Evolutionary conservation across 495 filamentous ascomycete genomes (phyloP), one percentile per base, ranked within the genome.

Genomic region (Neurospora sp.): DNA sequence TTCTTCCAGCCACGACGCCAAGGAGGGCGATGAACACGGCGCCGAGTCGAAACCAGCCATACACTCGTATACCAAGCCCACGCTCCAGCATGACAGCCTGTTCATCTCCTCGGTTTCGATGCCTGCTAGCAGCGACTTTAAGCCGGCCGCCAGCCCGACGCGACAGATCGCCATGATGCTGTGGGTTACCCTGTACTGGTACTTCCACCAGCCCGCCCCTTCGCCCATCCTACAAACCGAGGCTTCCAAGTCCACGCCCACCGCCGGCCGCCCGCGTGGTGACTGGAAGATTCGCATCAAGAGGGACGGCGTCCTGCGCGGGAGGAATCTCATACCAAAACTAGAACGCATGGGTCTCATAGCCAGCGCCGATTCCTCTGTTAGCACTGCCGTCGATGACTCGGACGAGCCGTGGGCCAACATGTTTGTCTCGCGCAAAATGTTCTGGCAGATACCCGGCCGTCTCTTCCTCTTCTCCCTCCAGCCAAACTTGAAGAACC

Each of bases 141-240:
- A 92, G 75, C 89, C 93, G 1, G 86, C 89, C 12, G 88, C 81
- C 37, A 96, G 93, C 68, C 93, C 92, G 1, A 94, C 93, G 0
- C 84, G 94, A 40, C 92, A 94, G 81, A 90, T 97, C 72, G 94
- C 94, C 72, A 92, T 97, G 92, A 95, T 97, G 93, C 87, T 98
- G 8, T 99, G 95, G 94, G 89, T 93, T 38, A 94, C 93, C 1
- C 82, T 98, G 40, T 96, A 91, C 81, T 98, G 96, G 96, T 99
- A 98, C 82, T 99, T 98, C 79, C 94, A 98, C 78, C 91, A 93
- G 74, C 86, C 87, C 1, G 82, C 85, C 41, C 90, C 91, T 2
- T 65, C 77, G 1, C 79, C 84, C 0, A 86, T 85, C 48, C 71
- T 95, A 31, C 84, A 83, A 14, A 92, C 87, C 10, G 84, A 86